These are phyloP conservation scores for Vitis rupestris DNA, from an alignment of 164 flowering plant genomes.

Conservation along the genomic window DNA sequence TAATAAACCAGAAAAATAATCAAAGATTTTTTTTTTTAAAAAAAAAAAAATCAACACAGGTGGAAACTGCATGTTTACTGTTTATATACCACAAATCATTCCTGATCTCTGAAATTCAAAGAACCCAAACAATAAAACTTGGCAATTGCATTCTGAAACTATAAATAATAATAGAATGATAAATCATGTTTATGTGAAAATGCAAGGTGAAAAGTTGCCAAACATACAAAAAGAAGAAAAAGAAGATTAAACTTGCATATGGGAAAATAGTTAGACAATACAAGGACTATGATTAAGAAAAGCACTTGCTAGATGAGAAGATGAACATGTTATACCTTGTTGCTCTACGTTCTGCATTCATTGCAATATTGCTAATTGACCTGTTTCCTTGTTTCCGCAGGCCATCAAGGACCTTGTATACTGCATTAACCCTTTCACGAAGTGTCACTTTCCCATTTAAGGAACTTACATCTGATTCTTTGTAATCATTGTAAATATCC, in stretches of 20 bases:
- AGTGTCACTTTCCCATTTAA: conserved; percentile 16
- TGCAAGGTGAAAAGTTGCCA: background rate
- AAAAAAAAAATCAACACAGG: no score
- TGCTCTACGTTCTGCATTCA: conserved; percentile 33
- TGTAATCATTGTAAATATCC: conserved; percentile 20
- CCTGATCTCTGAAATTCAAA: no score
- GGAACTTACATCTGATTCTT: conserved; percentile 26
- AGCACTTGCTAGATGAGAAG: no score
- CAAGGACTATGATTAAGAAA: no score
- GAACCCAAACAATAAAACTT: no score
- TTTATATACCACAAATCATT: no score
- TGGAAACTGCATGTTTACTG: no score
- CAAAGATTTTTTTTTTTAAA: no score
- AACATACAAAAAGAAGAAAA: background rate
- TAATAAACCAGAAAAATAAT: no score
- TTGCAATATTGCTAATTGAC: conserved; percentile 25
- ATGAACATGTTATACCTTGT: background rate
- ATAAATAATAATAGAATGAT: no score
- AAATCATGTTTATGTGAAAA: no score
- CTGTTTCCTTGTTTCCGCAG: conserved; percentile 37
- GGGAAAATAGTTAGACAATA: background rate
- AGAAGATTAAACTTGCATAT: background rate
- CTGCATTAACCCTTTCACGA: conserved; percentile 24
- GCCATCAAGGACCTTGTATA: conserved; percentile 31
- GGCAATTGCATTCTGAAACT: no score